A percentile compares a stretch with the other conserved stretches of the same genome.
These are phyloP conservation scores for Trichoderma endophyticum DNA, from an alignment of 2,329 filamentous ascomycete genomes.

Conservation along the genomic window DNA sequence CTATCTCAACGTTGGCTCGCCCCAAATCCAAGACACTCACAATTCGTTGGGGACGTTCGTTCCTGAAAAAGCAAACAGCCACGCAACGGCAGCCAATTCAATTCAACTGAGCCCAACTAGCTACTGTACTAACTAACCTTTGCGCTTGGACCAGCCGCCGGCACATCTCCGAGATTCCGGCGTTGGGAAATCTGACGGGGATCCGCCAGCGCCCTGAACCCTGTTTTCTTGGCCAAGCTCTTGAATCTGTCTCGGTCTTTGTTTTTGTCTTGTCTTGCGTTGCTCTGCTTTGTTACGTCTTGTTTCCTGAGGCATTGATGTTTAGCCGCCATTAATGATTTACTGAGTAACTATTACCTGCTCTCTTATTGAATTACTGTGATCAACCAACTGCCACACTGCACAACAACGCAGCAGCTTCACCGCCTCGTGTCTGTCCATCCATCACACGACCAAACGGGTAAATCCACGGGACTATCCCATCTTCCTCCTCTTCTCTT, in stretches of 20 bases:
- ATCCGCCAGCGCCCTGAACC: not conserved
- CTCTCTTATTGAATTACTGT: too few relatives aligned
- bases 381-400: not conserved
- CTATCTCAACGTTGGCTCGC: not conserved
- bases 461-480: not conserved
- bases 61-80: not conserved
- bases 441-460: not conserved
- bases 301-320: not conserved
- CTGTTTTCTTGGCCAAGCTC: not conserved
- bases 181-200: slow-evolving; percentile 11
- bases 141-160: slow-evolving; percentile 10
- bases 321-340: not conserved
- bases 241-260: not conserved
- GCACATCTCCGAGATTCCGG: slow-evolving; percentile 15
- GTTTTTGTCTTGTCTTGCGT: not conserved
- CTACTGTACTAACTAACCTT: not conserved
- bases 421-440: not conserved
- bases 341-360: too few relatives aligned
- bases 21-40: not conserved
- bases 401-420: not conserved
- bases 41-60: not conserved
- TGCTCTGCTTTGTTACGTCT: not conserved
- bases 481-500: not conserved
- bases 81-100: not conserved
- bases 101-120: not conserved